These are phyloP conservation scores for Fusarium liriodendri DNA, from an alignment of 2,329 filamentous ascomycete genomes.

Conservation along the genomic window DNA sequence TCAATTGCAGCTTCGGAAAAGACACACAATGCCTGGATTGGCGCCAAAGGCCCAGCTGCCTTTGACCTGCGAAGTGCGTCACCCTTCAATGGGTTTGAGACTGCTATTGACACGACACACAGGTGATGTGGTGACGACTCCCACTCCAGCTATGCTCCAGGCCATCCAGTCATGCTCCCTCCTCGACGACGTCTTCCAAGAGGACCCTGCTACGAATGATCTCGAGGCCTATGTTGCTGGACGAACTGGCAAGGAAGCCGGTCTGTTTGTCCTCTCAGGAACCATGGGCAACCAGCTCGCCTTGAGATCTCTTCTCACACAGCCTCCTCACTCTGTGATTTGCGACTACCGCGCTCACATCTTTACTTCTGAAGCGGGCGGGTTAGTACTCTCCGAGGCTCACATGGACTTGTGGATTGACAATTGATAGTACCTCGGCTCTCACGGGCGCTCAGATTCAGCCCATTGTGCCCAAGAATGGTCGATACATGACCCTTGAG, in stretches of 20 bases:
- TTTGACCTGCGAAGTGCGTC: constrained; percentile 53
- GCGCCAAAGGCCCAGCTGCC: constrained; percentile 51
- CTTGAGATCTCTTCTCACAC: constrained; percentile 79
- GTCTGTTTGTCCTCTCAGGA: constrained; percentile 85
- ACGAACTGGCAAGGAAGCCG: constrained; percentile 80
- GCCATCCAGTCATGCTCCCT: constrained; percentile 81
- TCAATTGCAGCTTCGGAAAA: constrained; percentile 15
- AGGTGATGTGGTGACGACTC: constrained; percentile 73
- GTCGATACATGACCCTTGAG: constrained; percentile 78
- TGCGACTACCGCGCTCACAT: constrained; percentile 86
- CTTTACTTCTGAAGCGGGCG: constrained; percentile 72
- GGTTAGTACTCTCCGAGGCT: constrained; percentile 52
- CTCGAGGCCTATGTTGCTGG: constrained; percentile 81
- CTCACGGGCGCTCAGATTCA: constrained; percentile 78
- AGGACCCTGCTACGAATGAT: constrained; percentile 81
- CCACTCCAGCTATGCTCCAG: constrained; percentile 82
- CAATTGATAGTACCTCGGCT: constrained; percentile 68
- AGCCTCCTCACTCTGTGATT: constrained; percentile 84
- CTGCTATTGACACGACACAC: background rate
- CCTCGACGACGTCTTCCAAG: constrained; percentile 84
- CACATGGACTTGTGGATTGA: background rate
- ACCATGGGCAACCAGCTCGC: constrained; percentile 96
- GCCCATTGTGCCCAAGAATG: constrained; percentile 75
- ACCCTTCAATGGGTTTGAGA: no score
- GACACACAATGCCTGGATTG: constrained; percentile 50